These are phyloP conservation scores for Pythium dissotocum DNA, from an alignment of 352 stramenopile species.

Conservation along the genomic window DNA sequence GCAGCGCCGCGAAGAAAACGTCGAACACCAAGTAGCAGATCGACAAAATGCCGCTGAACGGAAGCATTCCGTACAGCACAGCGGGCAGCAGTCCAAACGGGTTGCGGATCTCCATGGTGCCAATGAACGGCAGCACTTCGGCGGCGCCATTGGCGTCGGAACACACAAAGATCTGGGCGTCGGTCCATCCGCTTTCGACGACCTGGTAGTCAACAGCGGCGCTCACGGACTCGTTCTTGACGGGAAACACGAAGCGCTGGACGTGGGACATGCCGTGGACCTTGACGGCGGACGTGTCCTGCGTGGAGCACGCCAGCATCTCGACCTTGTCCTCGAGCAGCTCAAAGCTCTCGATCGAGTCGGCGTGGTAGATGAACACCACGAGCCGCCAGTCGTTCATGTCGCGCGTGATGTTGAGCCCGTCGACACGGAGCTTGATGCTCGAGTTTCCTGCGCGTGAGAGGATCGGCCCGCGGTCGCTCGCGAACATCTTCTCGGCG, in stretches of 20 bases:
- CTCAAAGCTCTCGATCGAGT: conserved; percentile 64
- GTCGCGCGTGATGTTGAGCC: conserved; percentile 65
- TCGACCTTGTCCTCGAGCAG: conserved; percentile 69
- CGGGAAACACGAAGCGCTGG: conserved; percentile 61
- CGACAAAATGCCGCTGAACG: conserved; percentile 76
- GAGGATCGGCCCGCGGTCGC: conserved; percentile 66
- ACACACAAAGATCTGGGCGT: conserved; percentile 83
- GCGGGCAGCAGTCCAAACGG: conserved; percentile 79
- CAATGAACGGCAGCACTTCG: conserved; percentile 60
- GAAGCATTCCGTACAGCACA: conserved; percentile 83
- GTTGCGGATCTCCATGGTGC: conserved; percentile 79
- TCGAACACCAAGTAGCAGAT: conserved; percentile 78
- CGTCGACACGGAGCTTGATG: conserved; percentile 68
- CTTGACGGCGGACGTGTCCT: conserved; percentile 33
- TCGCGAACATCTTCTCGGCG: conserved; percentile 86
- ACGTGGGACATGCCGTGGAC: conserved; percentile 69
- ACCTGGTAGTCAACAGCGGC: conserved; percentile 61
- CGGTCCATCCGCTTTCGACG: conserved; percentile 67
- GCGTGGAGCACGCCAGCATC: conserved; percentile 60
- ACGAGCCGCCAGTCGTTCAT: conserved; percentile 77
- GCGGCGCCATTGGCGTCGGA: conserved; percentile 48
- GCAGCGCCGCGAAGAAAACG: conserved; percentile 74
- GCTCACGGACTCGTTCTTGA: conserved; percentile 55
- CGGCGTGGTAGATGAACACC: conserved; percentile 84
- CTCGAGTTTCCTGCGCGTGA: conserved; percentile 62